Conservation (phyloP, 192 early-diverging fungal genomes). For the Coemansia sp. region DNA sequence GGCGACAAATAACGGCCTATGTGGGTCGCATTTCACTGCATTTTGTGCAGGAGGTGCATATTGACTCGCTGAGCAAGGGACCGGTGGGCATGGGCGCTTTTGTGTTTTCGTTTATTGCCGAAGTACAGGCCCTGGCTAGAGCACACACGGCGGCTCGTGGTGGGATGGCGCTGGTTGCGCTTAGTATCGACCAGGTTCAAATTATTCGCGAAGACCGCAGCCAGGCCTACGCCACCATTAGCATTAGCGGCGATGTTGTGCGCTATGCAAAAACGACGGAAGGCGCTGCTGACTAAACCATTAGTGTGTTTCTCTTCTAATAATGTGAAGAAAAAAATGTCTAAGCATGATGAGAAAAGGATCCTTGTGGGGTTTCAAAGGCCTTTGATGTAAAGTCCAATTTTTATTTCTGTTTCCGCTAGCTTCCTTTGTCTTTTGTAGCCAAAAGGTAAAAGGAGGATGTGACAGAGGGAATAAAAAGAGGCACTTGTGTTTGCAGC, state of each 20-base stretch:
- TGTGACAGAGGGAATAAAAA: background rate
- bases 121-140: conserved; percentile 64
- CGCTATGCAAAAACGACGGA: background rate
- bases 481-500: background rate
- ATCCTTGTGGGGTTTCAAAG: background rate
- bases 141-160: conserved; percentile 68
- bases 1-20: conserved; percentile 50
- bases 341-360: background rate
- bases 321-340: background rate
- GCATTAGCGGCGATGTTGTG: conserved; percentile 25
- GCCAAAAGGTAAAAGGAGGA: too few species aligned
- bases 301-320: background rate
- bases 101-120: conserved; percentile 64
- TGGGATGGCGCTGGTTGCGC: conserved; percentile 69
- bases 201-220: conserved; percentile 69
- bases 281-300: background rate
- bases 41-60: conserved; percentile 72
- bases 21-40: conserved; percentile 75
- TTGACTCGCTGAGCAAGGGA: conserved; percentile 28
- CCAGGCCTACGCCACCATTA: conserved; percentile 68
- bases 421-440: too few species aligned
- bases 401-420: background rate
- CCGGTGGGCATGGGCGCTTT: conserved; percentile 73
- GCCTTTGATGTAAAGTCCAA: background rate
- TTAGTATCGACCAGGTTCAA: conserved; percentile 63